Percentiles rank a stretch among this genome's conserved stretches.
phyloP scores from a whole-genome alignment of 2,329 filamentous ascomycete genomes.

The Thelonectria olida region DNA sequence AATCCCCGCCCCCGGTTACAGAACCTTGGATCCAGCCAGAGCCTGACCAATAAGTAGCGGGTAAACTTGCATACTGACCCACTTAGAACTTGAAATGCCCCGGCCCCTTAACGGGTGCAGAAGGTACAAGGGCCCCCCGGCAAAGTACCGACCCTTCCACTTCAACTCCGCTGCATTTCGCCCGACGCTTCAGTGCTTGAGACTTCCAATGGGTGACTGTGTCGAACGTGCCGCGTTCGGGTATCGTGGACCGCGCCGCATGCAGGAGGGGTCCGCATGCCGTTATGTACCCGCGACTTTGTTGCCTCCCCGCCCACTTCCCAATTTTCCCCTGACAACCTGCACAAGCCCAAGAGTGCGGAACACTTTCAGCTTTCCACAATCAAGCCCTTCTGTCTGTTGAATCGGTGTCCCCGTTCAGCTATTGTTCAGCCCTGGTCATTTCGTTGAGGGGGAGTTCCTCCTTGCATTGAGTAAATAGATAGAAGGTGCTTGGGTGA shows the following conservation, averaged over 20 bases:
- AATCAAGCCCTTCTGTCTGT: not conserved
- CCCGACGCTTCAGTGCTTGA: not conserved
- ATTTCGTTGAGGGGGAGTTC: not conserved
- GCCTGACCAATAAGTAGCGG: constrained; percentile 5
- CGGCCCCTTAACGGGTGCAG: constrained; percentile 14
- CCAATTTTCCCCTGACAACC: constrained; percentile 12
- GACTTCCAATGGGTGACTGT: not conserved
- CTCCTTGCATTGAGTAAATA: not conserved
- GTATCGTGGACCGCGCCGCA: constrained; percentile 14
- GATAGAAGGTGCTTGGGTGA: not conserved
- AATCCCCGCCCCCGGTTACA: constrained; percentile 21
- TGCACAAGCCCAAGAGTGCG: no score
- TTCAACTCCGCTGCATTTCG: not conserved
- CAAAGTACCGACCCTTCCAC: not conserved
- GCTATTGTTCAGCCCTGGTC: not conserved
- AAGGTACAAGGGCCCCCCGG: constrained; percentile 5
- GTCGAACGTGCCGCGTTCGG: not conserved
- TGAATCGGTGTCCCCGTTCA: not conserved
- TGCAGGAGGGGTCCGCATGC: constrained; percentile 10
- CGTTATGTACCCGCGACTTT: constrained; percentile 21
- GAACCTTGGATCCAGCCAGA: not conserved
- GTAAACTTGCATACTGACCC: not conserved
- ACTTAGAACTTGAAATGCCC: not conserved
- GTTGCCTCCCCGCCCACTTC: constrained; percentile 1
- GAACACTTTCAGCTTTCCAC: constrained; percentile 17